Evolutionary conservation across 2,329 filamentous ascomycete species (phyloP).

Genomic region (Sarocladium kiliense): DNA sequence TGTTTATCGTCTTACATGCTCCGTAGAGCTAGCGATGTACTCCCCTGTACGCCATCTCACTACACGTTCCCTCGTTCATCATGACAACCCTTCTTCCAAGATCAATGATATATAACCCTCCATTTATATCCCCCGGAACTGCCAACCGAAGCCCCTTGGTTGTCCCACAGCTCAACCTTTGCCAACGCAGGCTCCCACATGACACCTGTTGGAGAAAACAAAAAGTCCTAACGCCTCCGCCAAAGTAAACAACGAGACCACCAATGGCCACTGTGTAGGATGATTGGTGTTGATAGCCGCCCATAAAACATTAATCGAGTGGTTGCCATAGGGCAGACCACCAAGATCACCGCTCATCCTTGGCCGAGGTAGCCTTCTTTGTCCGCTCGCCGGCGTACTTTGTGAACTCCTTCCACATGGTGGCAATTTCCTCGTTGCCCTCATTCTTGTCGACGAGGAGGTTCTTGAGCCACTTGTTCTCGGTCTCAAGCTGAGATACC

Average conservation of each 20-base stretch:
- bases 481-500: slow-evolving; percentile 72
- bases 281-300: neutral
- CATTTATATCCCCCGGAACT: neutral
- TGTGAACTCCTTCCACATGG: slow-evolving; percentile 46
- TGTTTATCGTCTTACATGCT: slow-evolving; percentile 1
- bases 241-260: neutral
- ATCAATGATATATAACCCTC: neutral
- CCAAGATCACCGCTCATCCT: slow-evolving; percentile 18
- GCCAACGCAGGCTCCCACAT: neutral
- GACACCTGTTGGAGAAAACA: neutral
- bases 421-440: slow-evolving; percentile 46
- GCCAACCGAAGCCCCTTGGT: neutral
- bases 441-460: slow-evolving; percentile 79
- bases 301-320: slow-evolving; percentile 1
- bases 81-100: neutral
- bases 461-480: slow-evolving; percentile 79
- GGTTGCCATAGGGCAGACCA: neutral
- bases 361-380: slow-evolving; percentile 12
- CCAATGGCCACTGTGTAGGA: neutral
- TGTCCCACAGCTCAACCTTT: slow-evolving; percentile 1
- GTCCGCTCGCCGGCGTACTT: slow-evolving; percentile 29
- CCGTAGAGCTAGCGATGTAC: neutral
- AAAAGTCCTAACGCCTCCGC: slow-evolving; percentile 4
- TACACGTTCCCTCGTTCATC: neutral
- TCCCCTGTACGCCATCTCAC: neutral